These are phyloP conservation scores for Macaranga tanarius DNA, from an alignment of 441 rosid species.

Conservation along the genomic window DNA sequence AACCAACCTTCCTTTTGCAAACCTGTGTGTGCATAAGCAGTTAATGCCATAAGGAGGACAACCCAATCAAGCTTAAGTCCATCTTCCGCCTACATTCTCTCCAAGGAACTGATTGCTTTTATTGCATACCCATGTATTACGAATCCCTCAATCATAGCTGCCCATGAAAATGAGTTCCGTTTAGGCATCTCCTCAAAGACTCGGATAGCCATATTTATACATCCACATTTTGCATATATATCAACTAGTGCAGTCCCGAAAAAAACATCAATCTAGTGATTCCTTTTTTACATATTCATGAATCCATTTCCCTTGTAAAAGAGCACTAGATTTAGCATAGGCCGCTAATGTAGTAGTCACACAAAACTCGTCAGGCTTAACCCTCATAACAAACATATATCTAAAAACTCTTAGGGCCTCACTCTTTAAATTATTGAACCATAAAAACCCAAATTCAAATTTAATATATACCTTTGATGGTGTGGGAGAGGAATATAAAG, in stretches of 20 bases:
- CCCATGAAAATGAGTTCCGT: slow-evolving; percentile 54
- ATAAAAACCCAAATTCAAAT: too few relatives aligned
- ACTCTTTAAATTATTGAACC: too few relatives aligned
- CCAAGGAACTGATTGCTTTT: slow-evolving; percentile 43
- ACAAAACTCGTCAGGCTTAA: too few relatives aligned
- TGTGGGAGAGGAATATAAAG: slow-evolving; percentile 31
- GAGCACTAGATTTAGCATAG: too few relatives aligned
- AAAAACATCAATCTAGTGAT: slow-evolving; percentile 38
- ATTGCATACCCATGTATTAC: slow-evolving; percentile 46
- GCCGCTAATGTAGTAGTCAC: too few relatives aligned
- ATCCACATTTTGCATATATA: slow-evolving; percentile 63
- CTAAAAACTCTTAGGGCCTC: too few relatives aligned
- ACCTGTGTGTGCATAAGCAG: slow-evolving; percentile 60
- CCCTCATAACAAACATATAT: too few relatives aligned
- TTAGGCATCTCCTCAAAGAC: slow-evolving; percentile 42
- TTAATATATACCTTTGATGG: too few relatives aligned
- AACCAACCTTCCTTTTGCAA: slow-evolving; percentile 40
- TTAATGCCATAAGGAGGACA: slow-evolving; percentile 47
- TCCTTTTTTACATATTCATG: slow-evolving; percentile 39
- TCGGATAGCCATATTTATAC: slow-evolving; percentile 41
- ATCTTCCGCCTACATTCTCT: slow-evolving; percentile 42
- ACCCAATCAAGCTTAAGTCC: slow-evolving; percentile 48
- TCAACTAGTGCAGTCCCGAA: slow-evolving; percentile 56
- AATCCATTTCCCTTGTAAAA: too few relatives aligned
- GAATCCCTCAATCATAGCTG: slow-evolving; percentile 54